These are phyloP conservation scores for Neoarthrinium moseri DNA, from an alignment of 2,329 filamentous ascomycete species.

Conservation along the genomic window DNA sequence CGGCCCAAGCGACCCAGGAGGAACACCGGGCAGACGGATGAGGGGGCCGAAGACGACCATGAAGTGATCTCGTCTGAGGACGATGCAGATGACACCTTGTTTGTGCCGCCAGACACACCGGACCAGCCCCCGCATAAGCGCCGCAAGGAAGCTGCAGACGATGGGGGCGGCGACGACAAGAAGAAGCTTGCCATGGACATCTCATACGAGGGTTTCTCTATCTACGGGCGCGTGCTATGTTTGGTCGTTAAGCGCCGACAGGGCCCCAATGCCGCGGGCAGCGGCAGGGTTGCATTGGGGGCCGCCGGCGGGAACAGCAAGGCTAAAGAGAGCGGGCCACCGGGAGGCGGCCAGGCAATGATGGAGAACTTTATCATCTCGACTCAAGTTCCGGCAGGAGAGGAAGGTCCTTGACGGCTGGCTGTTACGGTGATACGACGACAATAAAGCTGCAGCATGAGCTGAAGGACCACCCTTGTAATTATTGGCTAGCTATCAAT, in stretches of 20 bases:
- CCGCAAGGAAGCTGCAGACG: constrained; percentile 33
- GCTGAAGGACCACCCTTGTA: not conserved
- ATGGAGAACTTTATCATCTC: constrained; percentile 86
- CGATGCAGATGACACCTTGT: constrained; percentile 29
- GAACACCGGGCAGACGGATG: constrained; percentile 22
- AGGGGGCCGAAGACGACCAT: constrained; percentile 26
- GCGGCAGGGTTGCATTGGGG: constrained; percentile 23
- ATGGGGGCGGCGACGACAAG: constrained; percentile 64
- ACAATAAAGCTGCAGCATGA: not conserved
- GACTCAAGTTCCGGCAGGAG: constrained; percentile 61
- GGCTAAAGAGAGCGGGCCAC: constrained; percentile 28
- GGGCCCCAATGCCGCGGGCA: constrained; percentile 41
- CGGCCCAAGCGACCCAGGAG: constrained; percentile 29
- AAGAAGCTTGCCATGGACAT: constrained; percentile 88
- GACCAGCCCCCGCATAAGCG: constrained; percentile 46
- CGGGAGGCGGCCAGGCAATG: constrained; percentile 62
- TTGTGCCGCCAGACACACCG: too few relatives aligned
- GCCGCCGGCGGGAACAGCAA: constrained; percentile 27
- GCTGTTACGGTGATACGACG: not conserved
- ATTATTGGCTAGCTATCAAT: constrained; percentile 1
- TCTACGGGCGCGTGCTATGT: constrained; percentile 90
- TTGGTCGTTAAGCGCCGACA: constrained; percentile 80
- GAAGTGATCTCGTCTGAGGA: constrained; percentile 36
- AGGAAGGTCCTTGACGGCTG: constrained; percentile 17
- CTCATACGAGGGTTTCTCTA: constrained; percentile 91